Evolutionary conservation across 306 rosid genomes (phyloP).

Genomic region (Corylus heterophylla): DNA sequence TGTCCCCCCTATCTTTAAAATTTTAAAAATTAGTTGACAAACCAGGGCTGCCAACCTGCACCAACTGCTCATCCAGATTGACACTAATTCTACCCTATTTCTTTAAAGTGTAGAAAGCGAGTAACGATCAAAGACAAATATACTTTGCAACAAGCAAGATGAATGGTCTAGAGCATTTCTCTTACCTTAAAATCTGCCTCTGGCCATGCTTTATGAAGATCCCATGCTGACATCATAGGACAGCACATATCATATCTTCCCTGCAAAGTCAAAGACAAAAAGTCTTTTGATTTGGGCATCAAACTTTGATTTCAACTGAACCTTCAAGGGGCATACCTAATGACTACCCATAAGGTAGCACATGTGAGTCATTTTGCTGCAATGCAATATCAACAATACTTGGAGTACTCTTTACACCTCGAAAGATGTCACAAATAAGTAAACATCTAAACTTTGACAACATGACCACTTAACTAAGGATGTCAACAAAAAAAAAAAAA

Average conservation of each 20-base stretch:
- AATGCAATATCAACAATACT: background rate
- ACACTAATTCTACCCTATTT: background rate
- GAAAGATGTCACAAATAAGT: background rate
- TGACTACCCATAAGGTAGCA: background rate
- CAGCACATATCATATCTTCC: slow-evolving; percentile 95
- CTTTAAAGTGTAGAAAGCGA: background rate
- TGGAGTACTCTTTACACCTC: background rate
- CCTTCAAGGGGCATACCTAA: background rate
- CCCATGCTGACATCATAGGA: slow-evolving; percentile 99
- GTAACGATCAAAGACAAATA: slow-evolving; percentile 7
- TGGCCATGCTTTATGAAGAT: slow-evolving; percentile 98
- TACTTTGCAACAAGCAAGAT: background rate
- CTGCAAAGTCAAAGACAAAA: slow-evolving; percentile 40
- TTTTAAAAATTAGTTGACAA: background rate
- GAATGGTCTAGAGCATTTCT: slow-evolving; percentile 17
- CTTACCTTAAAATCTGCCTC: slow-evolving; percentile 84
- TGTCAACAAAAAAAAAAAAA: background rate
- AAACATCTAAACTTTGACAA: background rate
- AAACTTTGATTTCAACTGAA: background rate
- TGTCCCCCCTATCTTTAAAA: background rate
- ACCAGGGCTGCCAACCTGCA: background rate
- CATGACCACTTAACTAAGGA: background rate
- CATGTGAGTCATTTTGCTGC: background rate
- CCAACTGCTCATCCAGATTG: background rate
- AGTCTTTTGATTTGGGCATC: slow-evolving; percentile 1